Evolutionary conservation across 2,329 filamentous ascomycete genomes (phyloP), one percentile per base, ranked within the genome.

Genomic region (Aureobasidium mangrovei): DNA sequence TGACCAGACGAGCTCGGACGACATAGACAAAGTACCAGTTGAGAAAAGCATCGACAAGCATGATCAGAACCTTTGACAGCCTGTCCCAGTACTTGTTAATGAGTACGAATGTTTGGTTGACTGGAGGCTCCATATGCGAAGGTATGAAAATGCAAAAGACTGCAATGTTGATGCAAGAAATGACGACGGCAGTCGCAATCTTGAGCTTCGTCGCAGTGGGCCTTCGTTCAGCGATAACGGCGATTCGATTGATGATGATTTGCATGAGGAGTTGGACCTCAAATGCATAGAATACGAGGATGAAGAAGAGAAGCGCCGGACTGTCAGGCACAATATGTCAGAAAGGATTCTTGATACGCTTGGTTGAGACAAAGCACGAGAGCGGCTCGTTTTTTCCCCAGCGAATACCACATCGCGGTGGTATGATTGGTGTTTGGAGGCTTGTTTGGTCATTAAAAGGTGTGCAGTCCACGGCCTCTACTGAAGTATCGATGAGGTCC

Each of bases 1-100:
- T 67, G 9, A 78, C 66, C 0, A 79, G 70, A 2, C 74, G 69
- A 3, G 65, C 64, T 59, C 76, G 72, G 32, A 78, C 75, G 5
- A 62, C 70, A 59, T 59, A 71, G 52, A 71, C 56, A 58, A 71
- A 71, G 41, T 70, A 70, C 62, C 64, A 69, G 40, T 71, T 71
- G 7, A 71, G 62, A 4, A 49, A 42, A 5, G 63, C 67, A 43
- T 71, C 69, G n/a, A 69, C 64, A 12, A 68, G 27, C 4, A 70
- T 64, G 45, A 70, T 70, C 4, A 71, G 57, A 18, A 63, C 65
- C 48, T 71, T 71, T 44, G 69, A 67, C 4, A 64, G 62, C 12
- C 67, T 62, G 41, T 71, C 69, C 69, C 68, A 71, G 31, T 67
- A 64, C 8, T 67, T 60, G 55, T 70, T 71, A 53, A 69, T 60